phyloP scores from a whole-genome alignment of 2,329 filamentous ascomycete species.

The Talaromyces sp. region DNA sequence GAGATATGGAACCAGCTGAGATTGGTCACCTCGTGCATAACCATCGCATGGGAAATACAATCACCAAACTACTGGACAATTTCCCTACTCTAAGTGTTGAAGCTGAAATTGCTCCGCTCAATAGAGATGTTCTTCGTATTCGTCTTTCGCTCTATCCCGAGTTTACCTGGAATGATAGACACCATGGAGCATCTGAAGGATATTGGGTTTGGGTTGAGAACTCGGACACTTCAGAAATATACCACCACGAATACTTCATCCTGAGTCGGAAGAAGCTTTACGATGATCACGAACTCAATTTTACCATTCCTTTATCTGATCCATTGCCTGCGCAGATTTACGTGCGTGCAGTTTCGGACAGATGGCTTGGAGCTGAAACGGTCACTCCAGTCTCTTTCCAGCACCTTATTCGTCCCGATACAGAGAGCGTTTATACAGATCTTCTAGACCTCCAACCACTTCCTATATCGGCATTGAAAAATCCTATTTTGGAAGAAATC shows the following conservation, averaged over 20 bases:
- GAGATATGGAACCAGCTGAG: conserved; percentile 89
- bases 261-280: conserved; percentile 83
- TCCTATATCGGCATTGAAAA: conserved; percentile 81
- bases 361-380: conserved; percentile 95
- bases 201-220: conserved; percentile 99
- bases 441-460: conserved; percentile 87
- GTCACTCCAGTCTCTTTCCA: conserved; percentile 95
- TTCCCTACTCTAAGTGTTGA: conserved; percentile 91
- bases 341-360: conserved; percentile 86
- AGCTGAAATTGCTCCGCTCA: conserved; percentile 90
- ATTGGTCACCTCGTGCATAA: conserved; percentile 92
- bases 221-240: conserved; percentile 94
- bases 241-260: conserved; percentile 96
- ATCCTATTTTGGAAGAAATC: conserved; percentile 79
- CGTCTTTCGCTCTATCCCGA: conserved; percentile 82
- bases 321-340: conserved; percentile 95
- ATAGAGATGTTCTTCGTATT: conserved; percentile 90
- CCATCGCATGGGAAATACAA: conserved; percentile 75
- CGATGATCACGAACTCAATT: conserved; percentile 96
- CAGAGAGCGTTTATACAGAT: conserved; percentile 95
- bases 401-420: conserved; percentile 94
- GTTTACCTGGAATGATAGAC: conserved; percentile 89
- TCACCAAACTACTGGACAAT: conserved; percentile 77
- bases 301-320: conserved; percentile 92
- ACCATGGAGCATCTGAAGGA: conserved; percentile 91